Base-by-base conservation (phyloP, 176 grass and related monocot species). In the Dactylis glomerata region DNA sequence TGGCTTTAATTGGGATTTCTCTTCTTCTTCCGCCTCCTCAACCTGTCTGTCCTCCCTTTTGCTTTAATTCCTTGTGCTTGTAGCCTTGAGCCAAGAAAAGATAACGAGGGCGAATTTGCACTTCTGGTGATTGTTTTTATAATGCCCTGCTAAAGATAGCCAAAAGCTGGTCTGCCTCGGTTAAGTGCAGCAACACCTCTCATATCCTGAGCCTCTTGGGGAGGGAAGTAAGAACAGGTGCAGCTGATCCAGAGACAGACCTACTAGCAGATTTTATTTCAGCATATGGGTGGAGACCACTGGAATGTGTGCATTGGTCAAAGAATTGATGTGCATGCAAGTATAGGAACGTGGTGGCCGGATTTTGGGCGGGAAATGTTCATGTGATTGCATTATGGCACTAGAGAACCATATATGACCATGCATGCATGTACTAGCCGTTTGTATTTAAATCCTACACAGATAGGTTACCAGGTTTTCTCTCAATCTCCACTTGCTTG, bases 281-380 rank as follows among this genome's bases (percentile, higher is more conserved):
- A 63, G 10, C 24, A 32, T 57, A 54, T 52, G 31, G 13, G 32
- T 22, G 31, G 6, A 52, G 9, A 11, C n/a, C n/a, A n/a, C n/a
- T n/a, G n/a, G n/a, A n/a, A 15, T 76, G 45, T 81, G 68, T 56
- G 63, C 72, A 45, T 45, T 64, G 78, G 81, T 91, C 84, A 91
- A 84, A 24, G 27, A 75, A 78, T 82, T 82, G 55, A 86, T 78
- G 55, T 13, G 52, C 20, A 26, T 28, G 63, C 73, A 86, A 78
- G 72, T 52, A 54, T 57, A 41, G 47, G 57, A 87, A 87, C 75
- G 80, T 84, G 89, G 80, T 42, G 80, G 80, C 89, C 85, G 82
- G 81, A 78, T 42, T 87, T 87, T 81, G 51, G 81, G 85, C 85
- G 85, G 81, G 76, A 84, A 91, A 54, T 81, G 76, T 87, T 84